Evolutionary conservation across 257 asterid species (phyloP).

Genomic region (Galeopsis tetrahit): DNA sequence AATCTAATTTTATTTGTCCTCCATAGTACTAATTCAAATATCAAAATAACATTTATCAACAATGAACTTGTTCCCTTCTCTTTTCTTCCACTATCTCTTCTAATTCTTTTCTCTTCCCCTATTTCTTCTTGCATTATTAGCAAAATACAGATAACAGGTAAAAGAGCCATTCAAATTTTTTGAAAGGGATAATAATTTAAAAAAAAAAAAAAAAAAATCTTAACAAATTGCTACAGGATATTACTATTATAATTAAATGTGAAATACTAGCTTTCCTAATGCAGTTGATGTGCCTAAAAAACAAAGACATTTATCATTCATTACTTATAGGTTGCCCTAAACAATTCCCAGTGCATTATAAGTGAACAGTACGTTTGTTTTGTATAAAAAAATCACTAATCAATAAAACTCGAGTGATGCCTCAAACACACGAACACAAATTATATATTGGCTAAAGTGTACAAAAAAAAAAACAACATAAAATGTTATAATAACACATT

Average conservation of each 20-base stretch:
- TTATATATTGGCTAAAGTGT: background rate
- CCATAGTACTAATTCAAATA: no score
- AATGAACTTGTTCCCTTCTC: no score
- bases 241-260: background rate
- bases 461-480: background rate
- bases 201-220: background rate
- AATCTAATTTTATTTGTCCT: no score
- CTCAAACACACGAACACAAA: background rate
- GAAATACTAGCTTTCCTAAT: background rate
- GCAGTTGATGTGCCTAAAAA: background rate
- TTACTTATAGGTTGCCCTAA: background rate
- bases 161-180: background rate
- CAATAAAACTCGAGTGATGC: slow-evolving; percentile 20
- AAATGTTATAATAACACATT: background rate
- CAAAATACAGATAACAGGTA: background rate
- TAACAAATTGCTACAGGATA: slow-evolving; percentile 12
- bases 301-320: background rate
- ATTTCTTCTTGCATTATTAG: background rate
- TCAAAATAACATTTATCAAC: no score
- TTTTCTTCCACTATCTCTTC: no score
- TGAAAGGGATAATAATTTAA: no score
- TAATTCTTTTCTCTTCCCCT: no score
- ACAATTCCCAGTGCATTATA: no score
- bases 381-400: slow-evolving; percentile 2
- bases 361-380: background rate